These are phyloP conservation scores for Tricholoma hemisulphureum DNA, from an alignment of 768 basidiomycete genomes.

Conservation along the genomic window DNA sequence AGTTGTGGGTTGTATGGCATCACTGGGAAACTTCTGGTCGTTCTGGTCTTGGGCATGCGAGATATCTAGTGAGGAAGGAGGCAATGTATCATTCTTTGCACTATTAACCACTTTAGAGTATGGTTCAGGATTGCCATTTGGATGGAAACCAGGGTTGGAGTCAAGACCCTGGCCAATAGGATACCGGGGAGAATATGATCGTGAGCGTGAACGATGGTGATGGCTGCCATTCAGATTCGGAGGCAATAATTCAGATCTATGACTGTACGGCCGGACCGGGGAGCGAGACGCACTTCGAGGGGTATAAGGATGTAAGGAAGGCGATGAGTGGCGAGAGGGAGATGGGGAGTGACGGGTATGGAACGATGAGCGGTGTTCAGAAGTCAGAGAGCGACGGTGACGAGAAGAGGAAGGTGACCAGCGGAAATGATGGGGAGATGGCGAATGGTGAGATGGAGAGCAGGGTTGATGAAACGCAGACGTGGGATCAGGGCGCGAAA, in stretches of 20 bases:
- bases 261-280: background rate
- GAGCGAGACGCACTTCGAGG: background rate
- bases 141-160: background rate
- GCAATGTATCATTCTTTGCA: background rate
- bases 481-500: slow-evolving; percentile 2
- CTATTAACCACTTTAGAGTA: background rate
- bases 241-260: background rate
- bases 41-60: background rate
- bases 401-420: background rate
- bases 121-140: background rate
- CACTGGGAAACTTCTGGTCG: background rate
- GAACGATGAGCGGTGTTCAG: background rate
- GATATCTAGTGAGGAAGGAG: background rate
- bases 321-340: background rate
- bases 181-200: background rate
- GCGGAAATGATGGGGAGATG: background rate
- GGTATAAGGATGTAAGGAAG: background rate
- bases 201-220: background rate
- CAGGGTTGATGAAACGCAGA: slow-evolving; percentile 3
- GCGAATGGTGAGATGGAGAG: background rate
- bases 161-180: background rate
- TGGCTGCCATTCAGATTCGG: background rate
- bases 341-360: background rate
- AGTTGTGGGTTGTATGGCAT: background rate
- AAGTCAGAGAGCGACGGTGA: slow-evolving; percentile 3